Base-by-base conservation (phyloP, 768 basidiomycete species). In the Lentinula lateritia region DNA sequence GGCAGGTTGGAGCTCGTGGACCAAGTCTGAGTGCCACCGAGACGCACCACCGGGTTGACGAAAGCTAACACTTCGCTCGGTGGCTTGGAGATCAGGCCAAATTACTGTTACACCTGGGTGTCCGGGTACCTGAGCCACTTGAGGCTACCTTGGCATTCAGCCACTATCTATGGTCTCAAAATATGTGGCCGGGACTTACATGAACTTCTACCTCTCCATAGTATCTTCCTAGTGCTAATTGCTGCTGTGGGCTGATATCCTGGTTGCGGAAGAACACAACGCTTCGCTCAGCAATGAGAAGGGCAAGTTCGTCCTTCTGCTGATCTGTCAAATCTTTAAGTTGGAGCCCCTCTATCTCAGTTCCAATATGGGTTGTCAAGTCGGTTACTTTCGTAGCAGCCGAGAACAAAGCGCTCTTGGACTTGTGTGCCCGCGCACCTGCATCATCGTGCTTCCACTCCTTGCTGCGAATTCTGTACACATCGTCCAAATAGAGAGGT, bases 201-300 rank as follows among this genome's bases (percentile, higher is more conserved):
- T 67, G 66, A 57, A 67, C 62, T 41, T 67, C 66, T 43, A 67
- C 62, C 28, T 67, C 64, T 41, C 66, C 66, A 28, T 65, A 63
- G 59, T 67, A 67, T 23, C 63, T 52, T 50, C 66, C 66, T 6
- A 67, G 63, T 5, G 61, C 66, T 6, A 59, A 54, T 61, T 67
- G 66, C 6, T 50, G 54, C 50, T 67, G 66, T 10, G 62, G 66
- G 3, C 62, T 60, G 10, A 66, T 59, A n/a, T 66, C 66, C 50
- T 66, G 66, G 56, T 66, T 61, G 48, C 66, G 66, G 62, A 66
- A 66, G 60, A 66, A 50, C 50, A 50, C 50, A 5, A 50, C 50
- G 10, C 50, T 50, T 50, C 50, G 18, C 15, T 50, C 50, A 28
- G 66, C 66, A 28, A 67, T 63, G 20, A 67, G 66, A 12, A 67